phyloP scores from a whole-genome alignment of 176 grass and related monocot genomes.

The Elymus sibiricus region DNA sequence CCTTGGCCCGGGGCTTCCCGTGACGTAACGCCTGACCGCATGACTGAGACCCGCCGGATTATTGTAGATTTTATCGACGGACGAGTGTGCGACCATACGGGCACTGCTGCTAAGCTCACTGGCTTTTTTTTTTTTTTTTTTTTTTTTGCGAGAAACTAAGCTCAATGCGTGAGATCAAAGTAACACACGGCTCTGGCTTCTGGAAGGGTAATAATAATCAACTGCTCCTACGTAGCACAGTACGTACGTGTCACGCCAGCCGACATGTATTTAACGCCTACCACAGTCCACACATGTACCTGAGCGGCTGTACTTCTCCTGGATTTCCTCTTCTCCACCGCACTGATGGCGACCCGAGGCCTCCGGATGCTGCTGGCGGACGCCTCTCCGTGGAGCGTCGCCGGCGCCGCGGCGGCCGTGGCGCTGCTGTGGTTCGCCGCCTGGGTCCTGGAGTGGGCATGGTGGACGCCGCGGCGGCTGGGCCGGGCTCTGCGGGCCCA shows the following conservation, averaged over 20 bases:
- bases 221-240: too few species aligned
- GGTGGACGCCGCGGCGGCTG: conserved; percentile 55
- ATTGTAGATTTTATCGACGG: background rate
- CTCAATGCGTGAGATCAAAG: too few species aligned
- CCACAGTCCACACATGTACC: too few species aligned
- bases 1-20: too few species aligned
- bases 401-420: conserved; percentile 13
- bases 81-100: background rate
- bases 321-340: background rate
- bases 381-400: conserved; percentile 16
- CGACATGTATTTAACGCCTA: too few species aligned
- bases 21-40: background rate
- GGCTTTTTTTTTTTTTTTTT: too few species aligned
- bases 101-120: too few species aligned
- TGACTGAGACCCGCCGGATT: background rate
- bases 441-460: conserved; percentile 35
- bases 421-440: conserved; percentile 27
- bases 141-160: too few species aligned
- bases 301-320: too few species aligned
- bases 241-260: too few species aligned
- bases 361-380: background rate
- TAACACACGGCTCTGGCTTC: too few species aligned
- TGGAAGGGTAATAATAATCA: too few species aligned
- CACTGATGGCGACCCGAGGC: background rate
- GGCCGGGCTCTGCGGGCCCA: conserved; percentile 32